Percentiles rank a stretch among this genome's conserved stretches.
Conservation (phyloP, 371 early-diverging fungal genomes). For the Mortierella sp. region DNA sequence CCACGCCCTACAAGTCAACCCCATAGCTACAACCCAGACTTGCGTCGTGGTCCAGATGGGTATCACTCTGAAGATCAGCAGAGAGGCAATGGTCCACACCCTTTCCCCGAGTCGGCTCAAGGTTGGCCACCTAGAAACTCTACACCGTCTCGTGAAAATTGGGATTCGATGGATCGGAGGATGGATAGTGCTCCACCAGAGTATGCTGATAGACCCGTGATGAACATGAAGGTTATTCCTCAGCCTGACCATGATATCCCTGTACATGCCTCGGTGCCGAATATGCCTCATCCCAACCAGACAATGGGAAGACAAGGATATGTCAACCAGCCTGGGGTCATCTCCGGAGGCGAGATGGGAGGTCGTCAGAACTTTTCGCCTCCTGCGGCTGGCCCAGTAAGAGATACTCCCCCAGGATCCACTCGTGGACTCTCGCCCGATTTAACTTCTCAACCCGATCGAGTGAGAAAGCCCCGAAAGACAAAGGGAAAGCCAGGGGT, state of each 20-base stretch:
- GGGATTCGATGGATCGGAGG: conserved; percentile 6
- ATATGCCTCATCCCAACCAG: neutral
- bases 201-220: neutral
- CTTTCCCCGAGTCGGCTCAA: neutral
- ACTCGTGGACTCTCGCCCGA: conserved; percentile 29
- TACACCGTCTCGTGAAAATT: neutral
- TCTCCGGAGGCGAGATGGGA: neutral
- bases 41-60: conserved; percentile 10
- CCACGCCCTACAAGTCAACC: conserved; percentile 3
- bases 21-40: conserved; percentile 15
- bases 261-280: conserved; percentile 4
- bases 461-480: conserved; percentile 16
- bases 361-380: conserved; percentile 7
- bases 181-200: conserved; percentile 15
- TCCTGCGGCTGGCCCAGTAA: conserved; percentile 1
- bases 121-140: conserved; percentile 4
- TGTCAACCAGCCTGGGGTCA: neutral
- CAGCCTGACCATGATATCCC: neutral
- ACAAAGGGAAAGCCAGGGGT: conserved; percentile 14
- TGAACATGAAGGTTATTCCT: neutral
- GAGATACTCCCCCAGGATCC: conserved; percentile 10
- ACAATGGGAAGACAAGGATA: conserved; percentile 9
- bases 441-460: neutral
- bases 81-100: conserved; percentile 1
- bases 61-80: conserved; percentile 9